phyloP scores from a whole-genome alignment of 176 grass and related monocot species.

The Lolium multiflorum region DNA sequence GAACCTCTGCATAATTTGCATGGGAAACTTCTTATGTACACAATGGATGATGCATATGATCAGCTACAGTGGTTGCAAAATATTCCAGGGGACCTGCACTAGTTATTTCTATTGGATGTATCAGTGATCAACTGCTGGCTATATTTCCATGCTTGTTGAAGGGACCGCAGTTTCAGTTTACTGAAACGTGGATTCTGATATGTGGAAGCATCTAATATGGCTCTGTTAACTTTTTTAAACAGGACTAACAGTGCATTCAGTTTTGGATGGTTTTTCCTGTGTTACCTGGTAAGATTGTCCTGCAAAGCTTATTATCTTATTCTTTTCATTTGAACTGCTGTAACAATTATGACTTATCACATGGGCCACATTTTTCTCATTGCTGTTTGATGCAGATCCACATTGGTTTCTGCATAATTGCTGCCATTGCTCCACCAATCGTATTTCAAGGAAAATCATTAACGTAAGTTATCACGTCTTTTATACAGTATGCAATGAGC shows the following conservation, averaged over 20 bases:
- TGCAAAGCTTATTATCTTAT: conserved; percentile 6
- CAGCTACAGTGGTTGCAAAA: background rate
- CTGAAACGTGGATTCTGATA: background rate
- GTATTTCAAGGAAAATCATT: conserved; percentile 83
- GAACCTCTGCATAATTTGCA: background rate
- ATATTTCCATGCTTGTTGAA: background rate
- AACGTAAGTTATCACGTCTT: conserved; percentile 61
- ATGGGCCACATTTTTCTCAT: background rate
- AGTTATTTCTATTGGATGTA: conserved; percentile 22
- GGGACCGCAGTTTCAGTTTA: background rate
- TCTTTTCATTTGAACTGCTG: background rate
- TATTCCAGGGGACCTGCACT: background rate
- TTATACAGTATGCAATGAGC: background rate
- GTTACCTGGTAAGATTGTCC: conserved; percentile 66
- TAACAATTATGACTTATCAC: background rate
- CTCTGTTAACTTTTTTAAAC: conserved; percentile 45
- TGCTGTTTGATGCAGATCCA: conserved; percentile 69
- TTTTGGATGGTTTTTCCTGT: conserved; percentile 91
- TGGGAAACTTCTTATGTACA: background rate
- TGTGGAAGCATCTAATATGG: conserved; percentile 32
- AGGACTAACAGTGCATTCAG: conserved; percentile 87
- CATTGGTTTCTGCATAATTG: conserved; percentile 90
- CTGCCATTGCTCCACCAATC: conserved; percentile 94
- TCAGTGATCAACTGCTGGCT: background rate
- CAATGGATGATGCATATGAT: background rate